Evolutionary conservation across 805 yeast genomes (phyloP).

Genomic region (Candida verbasci): DNA sequence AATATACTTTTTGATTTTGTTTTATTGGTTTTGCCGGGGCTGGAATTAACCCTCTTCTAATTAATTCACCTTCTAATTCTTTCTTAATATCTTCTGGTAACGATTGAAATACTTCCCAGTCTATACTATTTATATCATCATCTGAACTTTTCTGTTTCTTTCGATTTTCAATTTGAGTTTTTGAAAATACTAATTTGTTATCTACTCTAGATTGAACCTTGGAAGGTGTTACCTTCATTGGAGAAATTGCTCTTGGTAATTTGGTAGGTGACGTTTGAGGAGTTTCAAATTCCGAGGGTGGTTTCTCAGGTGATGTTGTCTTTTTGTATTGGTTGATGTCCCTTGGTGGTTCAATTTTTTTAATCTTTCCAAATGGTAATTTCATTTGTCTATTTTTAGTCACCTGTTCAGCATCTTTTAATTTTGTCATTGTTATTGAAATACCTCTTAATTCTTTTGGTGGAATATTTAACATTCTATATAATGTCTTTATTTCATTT

Average conservation of each 20-base stretch:
- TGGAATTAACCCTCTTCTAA: constrained; percentile 33
- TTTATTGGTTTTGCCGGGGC: not conserved
- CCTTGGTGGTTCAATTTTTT: constrained; percentile 7
- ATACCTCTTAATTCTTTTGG: constrained; percentile 74
- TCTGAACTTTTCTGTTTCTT: not conserved
- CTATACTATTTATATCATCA: constrained; percentile 32
- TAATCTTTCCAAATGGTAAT: constrained; percentile 15
- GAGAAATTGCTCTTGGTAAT: not conserved
- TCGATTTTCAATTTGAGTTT: constrained; percentile 1
- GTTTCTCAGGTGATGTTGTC: not conserved
- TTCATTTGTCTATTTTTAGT: constrained; percentile 20
- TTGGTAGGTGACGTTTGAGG: not conserved
- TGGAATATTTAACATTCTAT: constrained; percentile 53
- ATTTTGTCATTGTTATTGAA: constrained; percentile 61
- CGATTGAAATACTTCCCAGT: constrained; percentile 59
- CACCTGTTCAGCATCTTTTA: constrained; percentile 36
- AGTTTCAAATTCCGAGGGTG: not conserved
- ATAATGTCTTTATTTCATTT: constrained; percentile 53
- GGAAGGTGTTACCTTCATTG: not conserved
- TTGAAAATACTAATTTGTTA: not conserved
- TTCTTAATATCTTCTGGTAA: constrained; percentile 62
- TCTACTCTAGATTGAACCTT: not conserved
- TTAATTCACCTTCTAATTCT: constrained; percentile 55
- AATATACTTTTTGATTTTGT: constrained; percentile 19
- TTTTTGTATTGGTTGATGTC: not conserved